Conservation (phyloP, 169 alveolate species). For the Neospora caninum region DNA sequence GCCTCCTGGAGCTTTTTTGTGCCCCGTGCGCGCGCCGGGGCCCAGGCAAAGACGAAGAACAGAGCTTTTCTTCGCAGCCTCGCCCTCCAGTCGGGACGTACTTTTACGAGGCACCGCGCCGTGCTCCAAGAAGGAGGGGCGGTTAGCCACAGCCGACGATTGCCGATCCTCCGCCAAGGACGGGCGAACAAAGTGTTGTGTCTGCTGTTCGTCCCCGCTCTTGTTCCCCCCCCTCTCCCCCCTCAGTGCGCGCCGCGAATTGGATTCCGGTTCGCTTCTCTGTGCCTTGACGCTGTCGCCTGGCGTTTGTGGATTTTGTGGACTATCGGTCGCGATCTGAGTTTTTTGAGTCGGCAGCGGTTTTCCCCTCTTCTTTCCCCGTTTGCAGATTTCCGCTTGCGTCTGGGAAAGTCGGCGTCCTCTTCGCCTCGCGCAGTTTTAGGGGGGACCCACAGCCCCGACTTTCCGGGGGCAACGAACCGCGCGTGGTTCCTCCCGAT, state of each 20-base stretch:
- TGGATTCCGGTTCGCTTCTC: background rate
- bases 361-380: background rate
- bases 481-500: background rate
- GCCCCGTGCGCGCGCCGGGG: too few species aligned
- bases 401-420: background rate
- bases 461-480: background rate
- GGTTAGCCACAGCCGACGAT: background rate
- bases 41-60: too few species aligned
- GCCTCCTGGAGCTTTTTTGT: too few species aligned
- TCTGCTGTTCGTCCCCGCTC: background rate
- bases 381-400: background rate
- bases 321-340: too few species aligned
- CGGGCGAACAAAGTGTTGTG: background rate
- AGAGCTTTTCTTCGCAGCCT: too few species aligned
- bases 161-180: background rate
- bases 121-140: background rate
- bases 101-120: too few species aligned
- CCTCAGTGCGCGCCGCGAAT: too few species aligned
- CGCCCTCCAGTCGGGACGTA: too few species aligned
- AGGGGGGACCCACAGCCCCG: conserved; percentile 18
- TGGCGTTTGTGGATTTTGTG: background rate
- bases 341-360: background rate
- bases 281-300: background rate
- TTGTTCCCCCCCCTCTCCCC: background rate
- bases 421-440: background rate